Conservation (phyloP, 2,329 filamentous ascomycete species). For the Exophiala mesophila region DNA sequence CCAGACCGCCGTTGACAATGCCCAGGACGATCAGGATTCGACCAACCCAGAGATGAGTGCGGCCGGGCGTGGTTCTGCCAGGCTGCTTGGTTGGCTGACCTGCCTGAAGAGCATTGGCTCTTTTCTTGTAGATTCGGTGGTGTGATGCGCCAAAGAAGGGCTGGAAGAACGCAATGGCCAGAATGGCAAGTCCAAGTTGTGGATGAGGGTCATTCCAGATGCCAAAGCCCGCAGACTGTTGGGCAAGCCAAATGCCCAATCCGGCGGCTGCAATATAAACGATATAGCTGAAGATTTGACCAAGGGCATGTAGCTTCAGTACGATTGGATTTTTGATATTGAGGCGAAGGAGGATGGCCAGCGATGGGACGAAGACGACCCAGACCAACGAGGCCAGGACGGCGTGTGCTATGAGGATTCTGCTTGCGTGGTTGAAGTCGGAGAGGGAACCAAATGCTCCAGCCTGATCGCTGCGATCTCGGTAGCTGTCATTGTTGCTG, state of each 20-base stretch:
- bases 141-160: conserved; percentile 30
- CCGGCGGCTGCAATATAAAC: conserved; percentile 30
- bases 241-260: conserved; percentile 30
- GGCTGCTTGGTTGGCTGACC: conserved; percentile 19
- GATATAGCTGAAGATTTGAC: conserved; percentile 28
- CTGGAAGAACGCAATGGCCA: conserved; percentile 29
- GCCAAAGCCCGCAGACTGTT: conserved; percentile 21
- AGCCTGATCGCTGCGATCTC: conserved; percentile 1
- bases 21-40: conserved; percentile 47
- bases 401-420: conserved; percentile 27
- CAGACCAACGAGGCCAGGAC: conserved; percentile 29
- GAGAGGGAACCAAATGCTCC: conserved; percentile 9
- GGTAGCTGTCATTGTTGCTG: conserved; percentile 5
- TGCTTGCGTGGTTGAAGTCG: conserved; percentile 12
- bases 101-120: conserved; percentile 7
- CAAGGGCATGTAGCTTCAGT: conserved; percentile 27
- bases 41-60: conserved; percentile 52
- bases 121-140: conserved; percentile 27
- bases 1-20: conserved; percentile 55
- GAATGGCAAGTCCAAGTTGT: conserved; percentile 29
- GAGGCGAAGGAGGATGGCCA: conserved; percentile 26
- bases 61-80: conserved; percentile 19
- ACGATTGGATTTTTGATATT: conserved; percentile 23
- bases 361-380: conserved; percentile 28
- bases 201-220: conserved; percentile 29